Conservation (phyloP, 2,329 filamentous ascomycete species). For the Sporothrix sp. region DNA sequence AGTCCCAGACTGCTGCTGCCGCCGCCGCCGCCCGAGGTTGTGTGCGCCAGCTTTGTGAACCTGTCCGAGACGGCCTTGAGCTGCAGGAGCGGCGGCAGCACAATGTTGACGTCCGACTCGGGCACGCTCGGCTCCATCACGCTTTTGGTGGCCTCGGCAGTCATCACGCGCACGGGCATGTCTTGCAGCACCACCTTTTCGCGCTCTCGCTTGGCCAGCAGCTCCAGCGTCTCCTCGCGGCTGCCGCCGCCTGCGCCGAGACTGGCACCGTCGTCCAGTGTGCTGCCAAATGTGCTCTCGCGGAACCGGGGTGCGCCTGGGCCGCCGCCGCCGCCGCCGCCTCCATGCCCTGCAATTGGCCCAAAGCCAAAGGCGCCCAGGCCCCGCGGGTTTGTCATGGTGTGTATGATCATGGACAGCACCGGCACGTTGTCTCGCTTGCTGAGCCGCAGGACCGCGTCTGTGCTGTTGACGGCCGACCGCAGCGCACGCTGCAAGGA, state of each 20-base stretch:
- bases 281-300: conserved; percentile 31
- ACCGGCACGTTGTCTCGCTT: conserved; percentile 85
- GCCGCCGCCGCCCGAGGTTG: conserved; percentile 24
- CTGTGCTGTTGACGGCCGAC: conserved; percentile 71
- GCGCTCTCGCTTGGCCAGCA: conserved; percentile 55
- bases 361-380: conserved; percentile 28
- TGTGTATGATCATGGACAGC: conserved; percentile 81
- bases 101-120: conserved; percentile 89
- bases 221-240: conserved; percentile 42
- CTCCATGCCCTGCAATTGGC: conserved; percentile 23
- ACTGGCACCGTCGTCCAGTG: conserved; percentile 21
- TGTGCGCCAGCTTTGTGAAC: conserved; percentile 74
- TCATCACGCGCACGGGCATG: conserved; percentile 85
- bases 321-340: conserved; percentile 21
- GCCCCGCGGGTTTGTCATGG: conserved; percentile 47
- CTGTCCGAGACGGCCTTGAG: conserved; percentile 91
- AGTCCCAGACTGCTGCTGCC: conserved; percentile 17
- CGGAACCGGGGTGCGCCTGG: conserved; percentile 25
- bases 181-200: conserved; percentile 93
- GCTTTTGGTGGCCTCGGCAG: conserved; percentile 75
- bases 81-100: conserved; percentile 75
- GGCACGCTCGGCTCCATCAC: conserved; percentile 85
- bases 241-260: conserved; percentile 7
- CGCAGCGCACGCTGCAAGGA: conserved; percentile 84
- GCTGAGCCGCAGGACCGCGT: conserved; percentile 78